Percentiles rank a stretch among this genome's conserved stretches.
phyloP scores from a whole-genome alignment of 2,329 filamentous ascomycete species.

The Penicillium sp. region DNA sequence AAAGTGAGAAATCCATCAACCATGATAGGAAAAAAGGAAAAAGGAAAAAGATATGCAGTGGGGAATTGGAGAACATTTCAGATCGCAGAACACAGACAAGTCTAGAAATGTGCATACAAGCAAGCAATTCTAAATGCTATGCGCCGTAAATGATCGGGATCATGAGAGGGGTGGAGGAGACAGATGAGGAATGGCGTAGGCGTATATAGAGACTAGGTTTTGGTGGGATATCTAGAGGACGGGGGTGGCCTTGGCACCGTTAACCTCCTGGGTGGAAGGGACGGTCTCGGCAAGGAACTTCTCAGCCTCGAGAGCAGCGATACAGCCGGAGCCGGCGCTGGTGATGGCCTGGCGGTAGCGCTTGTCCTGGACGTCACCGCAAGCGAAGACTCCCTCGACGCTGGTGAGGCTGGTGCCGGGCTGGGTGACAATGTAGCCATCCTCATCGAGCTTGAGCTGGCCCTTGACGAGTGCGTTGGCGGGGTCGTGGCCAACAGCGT shows the following conservation, averaged over 20 bases:
- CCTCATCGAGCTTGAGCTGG: constrained; percentile 82
- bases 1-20: constrained; percentile 16
- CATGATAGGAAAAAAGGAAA: constrained; percentile 8
- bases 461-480: constrained; percentile 89
- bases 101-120: constrained; percentile 16
- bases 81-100: constrained; percentile 13
- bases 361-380: constrained; percentile 98
- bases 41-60: constrained; percentile 14
- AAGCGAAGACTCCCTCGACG: constrained; percentile 89
- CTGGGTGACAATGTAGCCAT: constrained; percentile 87
- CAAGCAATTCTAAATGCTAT: constrained; percentile 13
- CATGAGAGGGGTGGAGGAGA: constrained; percentile 7
- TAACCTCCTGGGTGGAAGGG: constrained; percentile 33
- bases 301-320: constrained; percentile 94
- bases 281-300: constrained; percentile 80
- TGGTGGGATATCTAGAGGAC: constrained; percentile 53
- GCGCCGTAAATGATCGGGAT: constrained; percentile 7
- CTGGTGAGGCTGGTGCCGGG: constrained; percentile 87
- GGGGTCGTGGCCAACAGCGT: constrained; percentile 95
- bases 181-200: background rate
- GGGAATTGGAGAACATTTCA: constrained; percentile 17
- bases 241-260: constrained; percentile 62
- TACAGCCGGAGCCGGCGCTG: constrained; percentile 91
- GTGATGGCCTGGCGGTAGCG: constrained; percentile 96
- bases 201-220: background rate